Evolutionary conservation across 2,329 filamentous ascomycete genomes (phyloP).

Genomic region (Penicillium sp.): DNA sequence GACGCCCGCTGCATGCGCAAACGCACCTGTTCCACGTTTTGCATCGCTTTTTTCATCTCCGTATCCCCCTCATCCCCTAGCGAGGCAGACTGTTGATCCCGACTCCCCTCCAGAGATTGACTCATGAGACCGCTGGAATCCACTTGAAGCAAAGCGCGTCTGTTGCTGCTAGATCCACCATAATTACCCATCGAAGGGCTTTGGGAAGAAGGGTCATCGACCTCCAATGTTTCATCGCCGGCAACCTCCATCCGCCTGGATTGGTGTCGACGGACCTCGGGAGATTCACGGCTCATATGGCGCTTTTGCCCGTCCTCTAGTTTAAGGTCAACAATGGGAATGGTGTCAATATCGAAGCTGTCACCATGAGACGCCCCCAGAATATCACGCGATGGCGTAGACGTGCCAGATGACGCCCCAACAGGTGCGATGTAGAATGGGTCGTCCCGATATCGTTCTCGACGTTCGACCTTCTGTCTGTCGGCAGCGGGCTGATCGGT

Average conservation of each 20-base stretch:
- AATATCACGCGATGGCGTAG: constrained; percentile 80
- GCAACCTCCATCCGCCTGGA: constrained; percentile 69
- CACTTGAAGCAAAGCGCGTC: constrained; percentile 76
- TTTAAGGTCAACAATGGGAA: constrained; percentile 92
- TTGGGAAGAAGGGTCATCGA: constrained; percentile 42
- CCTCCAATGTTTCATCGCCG: constrained; percentile 71
- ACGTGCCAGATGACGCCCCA: constrained; percentile 61
- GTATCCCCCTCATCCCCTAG: constrained; percentile 72
- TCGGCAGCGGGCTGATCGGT: constrained; percentile 76
- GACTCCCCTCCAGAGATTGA: constrained; percentile 69
- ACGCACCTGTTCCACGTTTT: constrained; percentile 82
- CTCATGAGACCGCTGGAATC: constrained; percentile 81
- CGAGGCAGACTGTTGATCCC: constrained; percentile 20
- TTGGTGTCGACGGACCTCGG: constrained; percentile 43
- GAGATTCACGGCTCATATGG: constrained; percentile 25
- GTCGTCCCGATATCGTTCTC: constrained; percentile 85
- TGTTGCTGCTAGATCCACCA: constrained; percentile 43
- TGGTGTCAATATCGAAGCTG: constrained; percentile 87
- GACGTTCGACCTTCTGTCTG: constrained; percentile 73
- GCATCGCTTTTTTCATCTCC: constrained; percentile 86
- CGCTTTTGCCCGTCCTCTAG: constrained; percentile 59
- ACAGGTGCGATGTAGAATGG: constrained; percentile 83
- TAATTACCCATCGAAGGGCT: constrained; percentile 39
- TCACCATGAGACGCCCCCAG: constrained; percentile 72
- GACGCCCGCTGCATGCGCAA: constrained; percentile 74